Conservation (phyloP, 352 stramenopile species). For the Aphanomyces stellatus region DNA sequence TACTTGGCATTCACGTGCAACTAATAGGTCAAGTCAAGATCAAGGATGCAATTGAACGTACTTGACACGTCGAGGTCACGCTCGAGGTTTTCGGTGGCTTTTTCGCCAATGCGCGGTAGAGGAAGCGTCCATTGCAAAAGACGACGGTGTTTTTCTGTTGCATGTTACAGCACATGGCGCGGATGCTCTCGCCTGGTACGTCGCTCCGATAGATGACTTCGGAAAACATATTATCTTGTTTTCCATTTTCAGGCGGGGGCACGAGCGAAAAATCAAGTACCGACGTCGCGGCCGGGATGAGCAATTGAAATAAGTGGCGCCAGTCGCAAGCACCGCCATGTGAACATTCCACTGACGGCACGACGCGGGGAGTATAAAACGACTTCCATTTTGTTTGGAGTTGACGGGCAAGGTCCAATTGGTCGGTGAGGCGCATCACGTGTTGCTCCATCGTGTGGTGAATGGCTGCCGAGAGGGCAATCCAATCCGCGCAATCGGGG, state of each 20-base stretch:
- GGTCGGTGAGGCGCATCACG: not conserved
- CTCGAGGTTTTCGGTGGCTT: conserved; percentile 11
- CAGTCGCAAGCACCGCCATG: not conserved
- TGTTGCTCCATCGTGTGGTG: conserved; percentile 11
- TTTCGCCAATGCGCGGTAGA: conserved; percentile 12
- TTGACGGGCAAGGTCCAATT: not conserved
- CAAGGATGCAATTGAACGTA: not conserved
- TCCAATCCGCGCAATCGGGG: not conserved
- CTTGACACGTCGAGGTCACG: not conserved
- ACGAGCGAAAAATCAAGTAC: not conserved
- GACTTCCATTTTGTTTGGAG: not conserved
- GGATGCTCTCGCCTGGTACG: conserved; percentile 46
- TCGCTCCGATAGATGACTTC: conserved; percentile 73
- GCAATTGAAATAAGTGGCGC: not conserved
- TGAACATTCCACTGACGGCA: not conserved
- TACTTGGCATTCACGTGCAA: conserved; percentile 9
- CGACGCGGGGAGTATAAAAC: not conserved
- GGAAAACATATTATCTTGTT: not conserved
- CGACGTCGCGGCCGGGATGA: not conserved
- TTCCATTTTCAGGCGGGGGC: not conserved
- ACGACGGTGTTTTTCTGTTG: conserved; percentile 22
- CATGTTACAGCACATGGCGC: conserved; percentile 74
- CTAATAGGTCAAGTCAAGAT: not conserved
- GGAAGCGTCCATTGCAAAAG: conserved; percentile 11
- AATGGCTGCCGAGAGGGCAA: not conserved